Evolutionary conservation across 1,139 yeast species (phyloP).

Genomic region (Saccharomyces hybrid): DNA sequence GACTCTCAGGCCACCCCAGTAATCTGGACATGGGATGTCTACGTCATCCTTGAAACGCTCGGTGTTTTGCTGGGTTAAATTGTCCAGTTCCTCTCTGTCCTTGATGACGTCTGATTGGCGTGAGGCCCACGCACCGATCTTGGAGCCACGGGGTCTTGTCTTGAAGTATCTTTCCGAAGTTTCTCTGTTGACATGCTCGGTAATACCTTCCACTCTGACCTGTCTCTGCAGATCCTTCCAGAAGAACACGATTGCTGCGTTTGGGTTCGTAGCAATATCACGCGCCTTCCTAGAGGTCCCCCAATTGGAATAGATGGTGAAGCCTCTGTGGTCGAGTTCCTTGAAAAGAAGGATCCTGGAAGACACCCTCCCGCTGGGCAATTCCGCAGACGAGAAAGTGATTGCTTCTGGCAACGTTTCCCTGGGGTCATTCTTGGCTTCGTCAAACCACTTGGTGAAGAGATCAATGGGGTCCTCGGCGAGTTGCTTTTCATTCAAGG

Average conservation of each 20-base stretch:
- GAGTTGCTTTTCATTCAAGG: slow-evolving; percentile 50
- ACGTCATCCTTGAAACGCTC: slow-evolving; percentile 53
- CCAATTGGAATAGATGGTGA: slow-evolving; percentile 90
- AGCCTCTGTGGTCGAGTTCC: slow-evolving; percentile 78
- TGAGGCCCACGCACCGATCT: slow-evolving; percentile 95
- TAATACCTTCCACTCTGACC: slow-evolving; percentile 82
- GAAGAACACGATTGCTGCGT: slow-evolving; percentile 81
- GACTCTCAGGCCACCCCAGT: slow-evolving; percentile 91
- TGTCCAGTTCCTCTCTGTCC: slow-evolving; percentile 56
- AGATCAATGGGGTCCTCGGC: slow-evolving; percentile 59
- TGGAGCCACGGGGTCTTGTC: slow-evolving; percentile 86
- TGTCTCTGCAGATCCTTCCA: slow-evolving; percentile 90
- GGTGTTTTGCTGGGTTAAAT: slow-evolving; percentile 40
- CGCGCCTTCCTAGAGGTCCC: slow-evolving; percentile 69
- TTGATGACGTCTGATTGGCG: slow-evolving; percentile 66
- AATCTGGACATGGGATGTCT: slow-evolving; percentile 81
- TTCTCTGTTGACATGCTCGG: slow-evolving; percentile 66
- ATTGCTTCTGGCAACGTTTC: slow-evolving; percentile 70
- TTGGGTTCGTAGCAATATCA: slow-evolving; percentile 64
- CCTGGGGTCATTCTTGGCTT: slow-evolving; percentile 50
- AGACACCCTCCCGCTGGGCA: slow-evolving; percentile 84
- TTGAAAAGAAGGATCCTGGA: slow-evolving; percentile 78
- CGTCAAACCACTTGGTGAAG: slow-evolving; percentile 77
- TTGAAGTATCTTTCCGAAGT: slow-evolving; percentile 71
- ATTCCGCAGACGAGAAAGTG: slow-evolving; percentile 74